Base-by-base conservation (phyloP, 139 green algal species). In the Chlamydomonas sphaeroides region DNA sequence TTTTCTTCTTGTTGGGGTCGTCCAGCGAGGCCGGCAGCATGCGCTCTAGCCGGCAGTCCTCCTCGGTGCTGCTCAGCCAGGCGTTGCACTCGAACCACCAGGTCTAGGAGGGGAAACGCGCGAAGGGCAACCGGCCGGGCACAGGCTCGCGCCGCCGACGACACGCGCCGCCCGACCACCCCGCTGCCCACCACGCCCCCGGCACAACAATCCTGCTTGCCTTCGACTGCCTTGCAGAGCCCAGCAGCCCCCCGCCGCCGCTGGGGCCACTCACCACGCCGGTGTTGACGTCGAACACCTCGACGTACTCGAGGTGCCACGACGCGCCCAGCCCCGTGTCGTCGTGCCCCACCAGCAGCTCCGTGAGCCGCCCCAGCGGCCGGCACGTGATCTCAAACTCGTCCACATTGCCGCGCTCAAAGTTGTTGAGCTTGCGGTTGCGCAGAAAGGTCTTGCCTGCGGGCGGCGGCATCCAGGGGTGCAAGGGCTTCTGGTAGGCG, bases 301-400 rank as follows among this genome's bases (percentile, higher is more conserved):
- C 77, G 15, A 91, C 72, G 51, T 86, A 42, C 59, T 91, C 83
- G 42, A 88, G 74, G 78, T 92, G 84, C 90, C 90, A 93, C 20
- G 57, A 56, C 14, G 89, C 68, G n/a, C 76, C 59, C 14, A 79
- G 5, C 25, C 89, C 89, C 0, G 18, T 87, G 78, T 90, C 83
- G 85, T 91, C 88, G 65, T 91, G 87, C 42, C 88, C 75, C 21
- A 92, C 56, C 42, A 86, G 68, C 86, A 91, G 70, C 76, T 88
- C 69, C 42, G 26, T 74, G 28, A 86, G 59, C 28, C 53, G 45
- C 6, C 89, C 89, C 77, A 84, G 77, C 32, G 39, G 56, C 25
- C 65, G 77, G 26, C 8, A 53, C 15, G 42, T 76, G 56, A 77
- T 39, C 62, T 82, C 56, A 57, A 80, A 86, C 35, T 83, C 71